These are phyloP conservation scores for Auricularia cornea DNA, from an alignment of 768 basidiomycete species.

Conservation along the genomic window DNA sequence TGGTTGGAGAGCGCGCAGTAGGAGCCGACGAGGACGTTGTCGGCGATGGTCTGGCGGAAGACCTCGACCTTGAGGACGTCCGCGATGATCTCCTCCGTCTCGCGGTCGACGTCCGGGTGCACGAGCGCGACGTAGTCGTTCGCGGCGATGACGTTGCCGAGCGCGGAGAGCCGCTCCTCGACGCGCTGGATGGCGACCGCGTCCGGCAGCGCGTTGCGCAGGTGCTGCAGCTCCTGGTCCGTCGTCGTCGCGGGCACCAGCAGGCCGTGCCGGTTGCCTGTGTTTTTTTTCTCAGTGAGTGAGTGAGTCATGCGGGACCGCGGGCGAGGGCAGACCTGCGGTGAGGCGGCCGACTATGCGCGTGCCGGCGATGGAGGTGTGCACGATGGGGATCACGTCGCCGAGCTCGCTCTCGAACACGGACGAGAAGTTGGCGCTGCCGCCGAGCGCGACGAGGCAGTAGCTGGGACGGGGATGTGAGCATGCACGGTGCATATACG, in stretches of 20 bases:
- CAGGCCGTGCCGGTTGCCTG: slow-evolving; percentile 93
- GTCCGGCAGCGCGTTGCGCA: slow-evolving; percentile 91
- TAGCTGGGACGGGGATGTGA: slow-evolving; percentile 41
- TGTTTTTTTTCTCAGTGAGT: background rate
- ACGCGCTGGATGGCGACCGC: slow-evolving; percentile 90
- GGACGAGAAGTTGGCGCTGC: slow-evolving; percentile 96
- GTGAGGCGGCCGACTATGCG: slow-evolving; percentile 90
- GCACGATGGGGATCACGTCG: slow-evolving; percentile 91
- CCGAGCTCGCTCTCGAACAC: slow-evolving; percentile 91
- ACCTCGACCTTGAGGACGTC: slow-evolving; percentile 99
- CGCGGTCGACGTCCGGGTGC: slow-evolving; percentile 95
- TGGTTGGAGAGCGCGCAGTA: slow-evolving; percentile 95
- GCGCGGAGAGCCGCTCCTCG: slow-evolving; percentile 92
- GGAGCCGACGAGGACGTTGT: slow-evolving; percentile 93
- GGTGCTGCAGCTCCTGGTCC: slow-evolving; percentile 96
- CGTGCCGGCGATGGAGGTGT: slow-evolving; percentile 91
- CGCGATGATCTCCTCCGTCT: slow-evolving; percentile 99
- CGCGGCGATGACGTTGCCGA: slow-evolving; percentile 97
- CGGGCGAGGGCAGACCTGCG: slow-evolving; percentile 50
- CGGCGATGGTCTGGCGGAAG: slow-evolving; percentile 94
- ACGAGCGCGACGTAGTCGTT: slow-evolving; percentile 99
- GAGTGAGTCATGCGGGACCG: background rate
- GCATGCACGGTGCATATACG: background rate
- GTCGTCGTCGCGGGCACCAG: slow-evolving; percentile 94
- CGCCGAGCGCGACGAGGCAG: slow-evolving; percentile 88